Evolutionary conservation across 1,284 basidiomycete genomes (phyloP).

Genomic region (Sanghuangporus baumii): DNA sequence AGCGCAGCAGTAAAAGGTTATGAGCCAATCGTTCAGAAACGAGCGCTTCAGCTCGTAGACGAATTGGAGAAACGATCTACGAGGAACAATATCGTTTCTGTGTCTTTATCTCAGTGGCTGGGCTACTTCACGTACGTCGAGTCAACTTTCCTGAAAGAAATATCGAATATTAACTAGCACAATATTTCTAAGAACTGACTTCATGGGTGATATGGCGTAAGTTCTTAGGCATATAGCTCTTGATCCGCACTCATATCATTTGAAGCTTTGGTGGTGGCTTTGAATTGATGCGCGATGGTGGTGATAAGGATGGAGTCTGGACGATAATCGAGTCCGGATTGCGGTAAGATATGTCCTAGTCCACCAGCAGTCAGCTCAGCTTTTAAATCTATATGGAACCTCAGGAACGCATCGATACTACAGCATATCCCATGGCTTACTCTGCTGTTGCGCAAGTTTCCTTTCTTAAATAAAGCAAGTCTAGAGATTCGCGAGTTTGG

Average conservation of each 20-base stretch:
- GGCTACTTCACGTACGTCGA: slow-evolving; percentile 26
- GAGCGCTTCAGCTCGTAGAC: slow-evolving; percentile 31
- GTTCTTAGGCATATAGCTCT: not conserved
- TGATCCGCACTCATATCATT: not conserved
- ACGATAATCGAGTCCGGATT: not conserved
- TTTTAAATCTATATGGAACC: not conserved
- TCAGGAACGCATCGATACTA: slow-evolving; percentile 1
- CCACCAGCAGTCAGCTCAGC: not conserved
- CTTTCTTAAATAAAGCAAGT: not conserved
- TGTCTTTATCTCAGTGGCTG: slow-evolving; percentile 32
- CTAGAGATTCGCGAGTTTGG: not conserved
- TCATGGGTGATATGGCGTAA: slow-evolving; percentile 34
- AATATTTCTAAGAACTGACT: slow-evolving; percentile 28
- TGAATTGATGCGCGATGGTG: slow-evolving; percentile 25
- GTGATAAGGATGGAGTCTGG: slow-evolving; percentile 14
- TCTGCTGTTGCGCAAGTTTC: not conserved
- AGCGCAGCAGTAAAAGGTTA: slow-evolving; percentile 34
- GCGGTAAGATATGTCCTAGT: not conserved
- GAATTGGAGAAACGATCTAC: slow-evolving; percentile 21
- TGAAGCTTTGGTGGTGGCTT: slow-evolving; percentile 28
- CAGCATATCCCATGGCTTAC: slow-evolving; percentile 12
- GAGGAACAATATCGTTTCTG: slow-evolving; percentile 4
- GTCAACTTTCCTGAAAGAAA: not conserved
- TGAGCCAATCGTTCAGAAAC: slow-evolving; percentile 28
- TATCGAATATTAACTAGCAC: slow-evolving; percentile 25